These are phyloP conservation scores for Saraca asoca DNA, from an alignment of 331 rosid genomes.

Conservation along the genomic window DNA sequence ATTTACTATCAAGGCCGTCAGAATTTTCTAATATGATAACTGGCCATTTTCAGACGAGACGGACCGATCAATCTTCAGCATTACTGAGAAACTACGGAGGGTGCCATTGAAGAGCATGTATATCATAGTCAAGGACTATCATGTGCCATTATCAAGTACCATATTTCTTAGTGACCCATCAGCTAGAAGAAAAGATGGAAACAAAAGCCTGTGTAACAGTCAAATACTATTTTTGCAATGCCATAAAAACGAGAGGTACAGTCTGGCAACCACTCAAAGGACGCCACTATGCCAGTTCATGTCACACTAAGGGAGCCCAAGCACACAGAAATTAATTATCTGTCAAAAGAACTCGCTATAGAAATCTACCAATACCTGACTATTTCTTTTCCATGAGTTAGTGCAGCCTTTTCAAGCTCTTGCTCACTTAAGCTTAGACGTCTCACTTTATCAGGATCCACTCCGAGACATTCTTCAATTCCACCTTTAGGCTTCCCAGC, in stretches of 20 bases:
- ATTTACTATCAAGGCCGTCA: conserved; percentile 2
- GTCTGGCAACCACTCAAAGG: background rate
- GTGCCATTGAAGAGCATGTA: conserved; percentile 5
- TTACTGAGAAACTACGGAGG: conserved; percentile 13
- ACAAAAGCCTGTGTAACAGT: conserved; percentile 9
- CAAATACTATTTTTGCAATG: conserved; percentile 27
- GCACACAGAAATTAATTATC: background rate
- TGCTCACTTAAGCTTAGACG: conserved; percentile 95
- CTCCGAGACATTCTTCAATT: conserved; percentile 69
- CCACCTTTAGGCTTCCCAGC: conserved; percentile 99
- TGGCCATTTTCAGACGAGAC: background rate
- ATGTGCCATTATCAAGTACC: background rate
- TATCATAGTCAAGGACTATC: conserved; percentile 3
- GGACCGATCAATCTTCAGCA: conserved; percentile 13
- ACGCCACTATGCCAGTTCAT: conserved; percentile 20
- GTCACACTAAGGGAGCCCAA: background rate
- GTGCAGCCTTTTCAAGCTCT: conserved; percentile 76
- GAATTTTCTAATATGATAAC: background rate
- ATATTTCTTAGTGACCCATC: background rate
- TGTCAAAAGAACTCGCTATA: conserved; percentile 10
- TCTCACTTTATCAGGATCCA: conserved; percentile 82
- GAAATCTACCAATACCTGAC: conserved; percentile 60
- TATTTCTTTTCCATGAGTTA: conserved; percentile 69
- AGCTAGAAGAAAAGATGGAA: conserved; percentile 1
- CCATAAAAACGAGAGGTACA: background rate